phyloP scores from a whole-genome alignment of 192 early-diverging fungal genomes.

The Lunasporangiospora selenospora region DNA sequence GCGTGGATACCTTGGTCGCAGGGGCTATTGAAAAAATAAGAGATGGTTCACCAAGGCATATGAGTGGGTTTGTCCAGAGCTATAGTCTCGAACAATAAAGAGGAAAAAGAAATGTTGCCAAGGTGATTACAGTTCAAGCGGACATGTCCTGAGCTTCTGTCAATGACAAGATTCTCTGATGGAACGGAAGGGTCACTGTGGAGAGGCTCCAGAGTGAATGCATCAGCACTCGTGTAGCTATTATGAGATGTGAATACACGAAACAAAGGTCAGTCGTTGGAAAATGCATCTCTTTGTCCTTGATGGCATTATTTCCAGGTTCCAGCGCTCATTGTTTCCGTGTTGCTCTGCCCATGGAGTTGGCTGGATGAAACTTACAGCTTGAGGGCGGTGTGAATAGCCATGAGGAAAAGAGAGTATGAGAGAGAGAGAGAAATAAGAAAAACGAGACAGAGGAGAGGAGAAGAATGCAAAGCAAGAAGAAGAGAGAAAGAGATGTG shows the following conservation, averaged over 20 bases:
- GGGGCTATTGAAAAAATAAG: conserved; percentile 39
- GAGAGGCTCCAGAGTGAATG: conserved; percentile 64
- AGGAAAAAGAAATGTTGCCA: neutral
- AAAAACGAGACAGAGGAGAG: neutral
- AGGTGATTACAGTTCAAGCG: conserved; percentile 56
- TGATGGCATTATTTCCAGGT: too few relatives aligned
- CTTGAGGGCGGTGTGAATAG: conserved; percentile 26
- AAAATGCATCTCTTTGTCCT: too few relatives aligned
- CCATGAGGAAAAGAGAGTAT: conserved; percentile 15
- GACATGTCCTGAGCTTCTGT: conserved; percentile 55
- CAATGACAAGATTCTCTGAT: conserved; percentile 65
- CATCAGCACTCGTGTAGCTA: conserved; percentile 63
- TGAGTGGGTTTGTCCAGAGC: neutral
- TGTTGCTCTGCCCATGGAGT: too few relatives aligned
- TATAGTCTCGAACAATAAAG: neutral
- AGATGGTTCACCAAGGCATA: neutral
- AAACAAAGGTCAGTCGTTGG: too few relatives aligned
- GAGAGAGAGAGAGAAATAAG: neutral
- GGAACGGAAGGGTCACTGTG: conserved; percentile 52
- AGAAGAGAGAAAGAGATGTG: too few relatives aligned
- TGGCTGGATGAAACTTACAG: conserved; percentile 42
- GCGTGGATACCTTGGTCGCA: conserved; percentile 46
- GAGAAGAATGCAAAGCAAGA: too few relatives aligned
- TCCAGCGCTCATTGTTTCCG: too few relatives aligned
- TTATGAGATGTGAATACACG: neutral